Base-by-base conservation (phyloP, 1,139 yeast species). In the Pichiaceae sp. region DNA sequence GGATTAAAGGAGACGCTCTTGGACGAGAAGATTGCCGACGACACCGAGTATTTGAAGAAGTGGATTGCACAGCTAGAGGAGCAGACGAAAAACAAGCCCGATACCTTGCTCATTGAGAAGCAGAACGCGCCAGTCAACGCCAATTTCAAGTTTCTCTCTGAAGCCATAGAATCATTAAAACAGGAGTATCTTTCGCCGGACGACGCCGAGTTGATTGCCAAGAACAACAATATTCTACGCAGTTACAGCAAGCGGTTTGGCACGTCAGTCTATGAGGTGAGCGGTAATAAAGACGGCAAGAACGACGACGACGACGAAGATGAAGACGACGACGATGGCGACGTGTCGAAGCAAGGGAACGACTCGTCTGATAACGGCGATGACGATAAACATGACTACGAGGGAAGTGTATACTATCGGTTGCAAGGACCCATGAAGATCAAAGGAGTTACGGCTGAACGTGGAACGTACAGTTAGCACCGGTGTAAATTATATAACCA, bases 221-320 rank as follows among this genome's bases (percentile, higher is more conserved):
- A 37, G 8, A 51, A 51, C 36, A 46, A 52, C 39, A 30, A 30
- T 17, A 35, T 49, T 8, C 42, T 42, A 21, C 9, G 31, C 7
- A 41, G 41, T 16, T 52, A 49, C 35, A 30, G 41, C 4, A 30
- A 34, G 14, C 39, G 40, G 33, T 49, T 43, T 35, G 29, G 37
- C 28, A 42, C 37, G 32, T 11, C 33, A 6, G 39, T 51, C 9
- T 50, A 47, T 36, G 54, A 49, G 41, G 47, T 49, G 14, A 42
- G 41, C 18, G 52, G 52, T 8, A 16, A 14, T 6, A 31, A 21
- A 17, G 35, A 40, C 27, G 17, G 43, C 24, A 34, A 37, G 16
- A 41, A 36, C 31, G 34, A 35, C 6, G 37, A 34, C 17, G 43
- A 43, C 27, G 43, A 36, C 15, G 42, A 36, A 3, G 40, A 36